These are phyloP conservation scores for Arxiozyma heterogenica DNA, from an alignment of 1,139 yeast species.

Conservation along the genomic window DNA sequence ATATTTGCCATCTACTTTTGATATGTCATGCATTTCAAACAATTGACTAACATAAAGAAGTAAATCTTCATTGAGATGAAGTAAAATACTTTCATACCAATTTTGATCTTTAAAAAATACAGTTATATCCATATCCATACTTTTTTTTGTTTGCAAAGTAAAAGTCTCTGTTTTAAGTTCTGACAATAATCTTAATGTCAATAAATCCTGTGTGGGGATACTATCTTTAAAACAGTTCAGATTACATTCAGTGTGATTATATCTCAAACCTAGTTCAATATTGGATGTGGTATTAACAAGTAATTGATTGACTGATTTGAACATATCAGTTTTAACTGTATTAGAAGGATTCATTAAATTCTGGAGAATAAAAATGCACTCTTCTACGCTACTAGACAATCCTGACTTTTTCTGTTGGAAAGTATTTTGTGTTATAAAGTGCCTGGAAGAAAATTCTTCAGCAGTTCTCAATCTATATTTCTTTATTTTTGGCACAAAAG, in stretches of 20 bases:
- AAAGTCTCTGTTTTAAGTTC: constrained; percentile 12
- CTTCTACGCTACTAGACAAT: not conserved
- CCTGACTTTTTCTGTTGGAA: constrained; percentile 9
- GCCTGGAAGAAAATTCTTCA: constrained; percentile 7
- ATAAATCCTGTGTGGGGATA: constrained; percentile 17
- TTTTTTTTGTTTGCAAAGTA: not conserved
- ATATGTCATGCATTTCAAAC: constrained; percentile 1
- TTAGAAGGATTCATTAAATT: constrained; percentile 8
- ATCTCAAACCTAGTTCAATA: constrained; percentile 17
- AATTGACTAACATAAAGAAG: constrained; percentile 3
- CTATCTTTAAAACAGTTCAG: constrained; percentile 1
- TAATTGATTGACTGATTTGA: constrained; percentile 12
- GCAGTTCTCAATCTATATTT: constrained; percentile 6
- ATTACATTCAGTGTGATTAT: not conserved
- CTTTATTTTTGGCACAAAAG: constrained; percentile 53
- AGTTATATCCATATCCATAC: not conserved
- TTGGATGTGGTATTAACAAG: constrained; percentile 19
- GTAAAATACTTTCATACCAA: constrained; percentile 10
- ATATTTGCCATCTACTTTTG: not conserved
- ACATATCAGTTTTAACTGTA: constrained; percentile 3
- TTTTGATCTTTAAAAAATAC: not conserved
- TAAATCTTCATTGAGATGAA: constrained; percentile 9
- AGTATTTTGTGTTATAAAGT: constrained; percentile 3
- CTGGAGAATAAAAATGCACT: constrained; percentile 16
- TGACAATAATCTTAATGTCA: constrained; percentile 17